Evolutionary conservation across 139 green algal species (phyloP), one percentile per base, ranked within the genome.

Genomic region (Asterochloris sp.): DNA sequence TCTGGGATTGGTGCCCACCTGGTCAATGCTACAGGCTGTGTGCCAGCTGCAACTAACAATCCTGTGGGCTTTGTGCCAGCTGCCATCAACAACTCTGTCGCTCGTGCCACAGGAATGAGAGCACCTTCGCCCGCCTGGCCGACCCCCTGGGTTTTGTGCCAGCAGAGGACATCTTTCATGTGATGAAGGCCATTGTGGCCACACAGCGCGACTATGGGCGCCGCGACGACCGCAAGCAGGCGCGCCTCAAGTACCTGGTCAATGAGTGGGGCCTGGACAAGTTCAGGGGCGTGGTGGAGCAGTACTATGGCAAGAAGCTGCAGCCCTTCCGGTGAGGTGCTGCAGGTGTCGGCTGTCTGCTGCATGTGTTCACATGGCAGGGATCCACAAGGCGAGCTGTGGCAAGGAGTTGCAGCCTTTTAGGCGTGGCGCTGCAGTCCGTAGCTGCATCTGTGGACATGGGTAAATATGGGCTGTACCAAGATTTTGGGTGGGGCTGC

Each of bases 291-390:
- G 97, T 98, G 23, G 89, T 91, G 12, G 97, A 99, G 92, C 93
- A 98, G 89, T 99, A 99, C 95, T 89, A 96, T 16, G 97, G 97
- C 67, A 98, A 99, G 91, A 95, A 95, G 91, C 89, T 99, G n/a
- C 69, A 97, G 87, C 74, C 89, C 14, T 98, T 97, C 80, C 84
- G 75, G 84, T 87, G 69, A 62, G 79, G 16, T 17, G 38, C 38
- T 54, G 38, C 38, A 54, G 38, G 38, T 54, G 38, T 54, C 38
- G 38, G 6, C 38, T 54, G 38, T 54, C 19, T 73, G 66, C 66
- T 73, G 66, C 66, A 73, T 73, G 19, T 73, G 66, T 54, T 6
- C 2, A 10, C 38, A 54, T 54, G 38, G 38, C 38, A 54, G 38
- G 2, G 38, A 6, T 6, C 38, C 4, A 54, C 38, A 54, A 54